Base-by-base conservation (phyloP, 2,329 filamentous ascomycete genomes). In the Monosporascus sp. region DNA sequence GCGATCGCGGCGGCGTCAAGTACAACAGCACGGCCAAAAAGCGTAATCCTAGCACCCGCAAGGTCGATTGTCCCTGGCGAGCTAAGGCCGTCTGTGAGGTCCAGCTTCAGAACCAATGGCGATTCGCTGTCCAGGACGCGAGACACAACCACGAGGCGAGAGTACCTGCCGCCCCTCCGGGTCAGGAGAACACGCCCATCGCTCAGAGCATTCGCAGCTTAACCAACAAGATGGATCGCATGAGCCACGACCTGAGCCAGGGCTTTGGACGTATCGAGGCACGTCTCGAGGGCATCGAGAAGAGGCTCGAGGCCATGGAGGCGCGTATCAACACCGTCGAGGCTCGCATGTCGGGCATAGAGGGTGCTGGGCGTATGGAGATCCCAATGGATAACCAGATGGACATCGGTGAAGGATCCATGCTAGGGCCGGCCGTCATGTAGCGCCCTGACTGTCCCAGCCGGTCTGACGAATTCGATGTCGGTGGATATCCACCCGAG, bases 11-110 rank as follows among this genome's bases (percentile, higher is more conserved):
- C 51, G 81, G 81, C 55, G 81, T 85, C 64, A 85, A 84, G 68
- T 85, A 85, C 69, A 82, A 74, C 70, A 84, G 81, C 68, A 85
- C 81, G 1, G 81, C 81, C 7, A 84, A 84, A 74, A 85, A 84
- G 71, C 78, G 81, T 53, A 84, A 82, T 60, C 81, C 81, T 1
- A 83, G 79, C 51, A 85, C 81, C 44, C 80, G 81, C 64, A 85
- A 85, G 69, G 80, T 85, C 52, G 81, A 85, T 65, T 85, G 81
- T 53, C 81, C 81, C 11, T 85, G 82, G 72, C 78, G 80, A 50
- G 81, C 81, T 52, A 85, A 85, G 70, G 81, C 81, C 24, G 81
- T 85, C 22, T 85, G 81, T 57, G 81, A 85, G 63, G 81, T 85
- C 7, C 80, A 83, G 65, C 72, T 85, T 11, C 78, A 78, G 43